Evolutionary conservation across 1,284 basidiomycete species (phyloP).

Genomic region (Inonotus obliquus): DNA sequence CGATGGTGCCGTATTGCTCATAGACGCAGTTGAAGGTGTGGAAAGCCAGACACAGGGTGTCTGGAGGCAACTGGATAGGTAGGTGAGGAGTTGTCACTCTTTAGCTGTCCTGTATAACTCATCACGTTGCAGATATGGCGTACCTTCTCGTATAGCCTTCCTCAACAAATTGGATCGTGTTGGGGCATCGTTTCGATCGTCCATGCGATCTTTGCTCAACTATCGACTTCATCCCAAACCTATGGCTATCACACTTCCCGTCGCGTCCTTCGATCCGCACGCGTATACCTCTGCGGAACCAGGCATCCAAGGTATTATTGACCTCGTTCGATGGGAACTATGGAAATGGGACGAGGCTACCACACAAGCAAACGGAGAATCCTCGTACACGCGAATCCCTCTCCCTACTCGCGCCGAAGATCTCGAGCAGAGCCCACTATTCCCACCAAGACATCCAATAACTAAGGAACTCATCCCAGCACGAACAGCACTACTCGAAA

Average conservation of each 20-base stretch:
- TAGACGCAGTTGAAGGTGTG: conserved; percentile 89
- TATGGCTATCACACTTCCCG: conserved; percentile 69
- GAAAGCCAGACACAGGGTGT: conserved; percentile 88
- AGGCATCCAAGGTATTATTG: conserved; percentile 72
- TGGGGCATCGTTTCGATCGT: conserved; percentile 73
- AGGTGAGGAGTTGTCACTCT: not conserved
- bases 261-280: conserved; percentile 63
- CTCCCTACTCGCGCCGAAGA: conserved; percentile 49
- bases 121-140: conserved; percentile 55
- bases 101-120: not conserved
- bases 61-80: conserved; percentile 83
- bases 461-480: conserved; percentile 61
- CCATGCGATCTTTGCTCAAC: conserved; percentile 63
- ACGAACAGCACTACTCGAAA: conserved; percentile 67
- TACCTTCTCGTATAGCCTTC: conserved; percentile 75
- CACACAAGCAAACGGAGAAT: conserved; percentile 25
- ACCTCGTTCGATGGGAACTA: conserved; percentile 75
- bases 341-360: conserved; percentile 57
- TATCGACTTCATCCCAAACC: conserved; percentile 76
- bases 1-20: conserved; percentile 83
- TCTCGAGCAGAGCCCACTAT: conserved; percentile 37
- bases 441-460: conserved; percentile 60
- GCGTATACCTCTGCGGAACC: conserved; percentile 68
- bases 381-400: conserved; percentile 34
- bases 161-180: conserved; percentile 86